Conservation (phyloP, 371 early-diverging fungal species). For the Sporodiniella umbellata region DNA sequence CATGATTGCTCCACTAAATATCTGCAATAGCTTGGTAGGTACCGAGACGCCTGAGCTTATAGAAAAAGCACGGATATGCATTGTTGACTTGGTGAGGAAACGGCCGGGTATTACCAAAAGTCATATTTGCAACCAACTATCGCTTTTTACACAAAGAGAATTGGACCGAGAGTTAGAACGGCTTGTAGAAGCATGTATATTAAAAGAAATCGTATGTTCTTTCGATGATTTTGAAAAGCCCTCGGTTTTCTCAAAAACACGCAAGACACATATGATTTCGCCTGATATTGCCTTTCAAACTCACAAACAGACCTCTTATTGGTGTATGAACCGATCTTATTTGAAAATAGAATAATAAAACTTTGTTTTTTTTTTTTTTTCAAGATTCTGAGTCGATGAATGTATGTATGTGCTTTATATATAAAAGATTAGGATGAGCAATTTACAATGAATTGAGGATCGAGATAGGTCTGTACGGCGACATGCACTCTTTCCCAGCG, state of each 20-base stretch:
- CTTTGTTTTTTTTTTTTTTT: constrained; percentile 25
- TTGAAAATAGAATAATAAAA: constrained; percentile 3
- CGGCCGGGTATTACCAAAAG: constrained; percentile 32
- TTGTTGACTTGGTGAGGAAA: constrained; percentile 19
- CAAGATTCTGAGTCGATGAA: too few species aligned
- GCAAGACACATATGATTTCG: background rate
- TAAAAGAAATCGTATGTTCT: background rate
- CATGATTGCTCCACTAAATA: too few species aligned
- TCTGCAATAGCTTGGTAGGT: too few species aligned
- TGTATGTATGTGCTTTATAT: too few species aligned
- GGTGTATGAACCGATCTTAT: constrained; percentile 1
- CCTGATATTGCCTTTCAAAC: too few species aligned
- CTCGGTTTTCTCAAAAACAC: background rate
- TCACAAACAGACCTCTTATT: too few species aligned
- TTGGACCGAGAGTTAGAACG: background rate
- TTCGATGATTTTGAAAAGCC: background rate
- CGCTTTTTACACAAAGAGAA: background rate
- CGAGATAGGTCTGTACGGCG: constrained; percentile 41
- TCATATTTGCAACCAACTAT: background rate
- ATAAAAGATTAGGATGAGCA: constrained; percentile 17
- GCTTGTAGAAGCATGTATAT: background rate
- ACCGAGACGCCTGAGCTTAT: too few species aligned
- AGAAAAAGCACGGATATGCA: too few species aligned
- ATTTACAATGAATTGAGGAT: constrained; percentile 2
- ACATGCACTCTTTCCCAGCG: constrained; percentile 39